phyloP scores from a whole-genome alignment of 228 moss, liverwort and hornwort species.

The Sphagnum fallax region DNA sequence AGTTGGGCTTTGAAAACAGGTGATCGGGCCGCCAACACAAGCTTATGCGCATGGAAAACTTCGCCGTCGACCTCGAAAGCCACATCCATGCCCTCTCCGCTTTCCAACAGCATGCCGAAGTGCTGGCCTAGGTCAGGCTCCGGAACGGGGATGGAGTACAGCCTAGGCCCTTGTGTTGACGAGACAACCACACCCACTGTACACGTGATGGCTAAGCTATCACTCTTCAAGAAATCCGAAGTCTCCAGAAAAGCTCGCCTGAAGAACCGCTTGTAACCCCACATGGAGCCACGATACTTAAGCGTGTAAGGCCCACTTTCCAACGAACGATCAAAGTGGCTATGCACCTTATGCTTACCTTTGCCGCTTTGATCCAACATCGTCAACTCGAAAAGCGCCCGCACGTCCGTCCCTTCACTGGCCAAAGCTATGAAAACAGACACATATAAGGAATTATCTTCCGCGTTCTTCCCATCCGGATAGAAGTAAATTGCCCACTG shows the following conservation, averaged over 20 bases:
- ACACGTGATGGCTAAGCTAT: slow-evolving; percentile 10
- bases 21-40: neutral
- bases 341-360: slow-evolving; percentile 12
- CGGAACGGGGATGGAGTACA: neutral
- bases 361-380: slow-evolving; percentile 17
- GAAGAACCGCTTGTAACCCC: slow-evolving; percentile 17
- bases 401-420: neutral
- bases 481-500: neutral
- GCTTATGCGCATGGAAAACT: neutral
- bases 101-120: neutral
- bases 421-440: neutral
- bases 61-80: neutral
- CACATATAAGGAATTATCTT: neutral
- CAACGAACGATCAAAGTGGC: slow-evolving; percentile 12
- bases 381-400: neutral
- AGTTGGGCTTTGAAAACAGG: neutral
- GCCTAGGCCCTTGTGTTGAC: slow-evolving; percentile 6
- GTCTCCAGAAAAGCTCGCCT: slow-evolving; percentile 10
- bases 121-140: neutral
- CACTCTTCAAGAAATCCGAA: slow-evolving; percentile 13
- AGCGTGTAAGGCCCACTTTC: slow-evolving; percentile 9
- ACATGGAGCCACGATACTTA: slow-evolving; percentile 13
- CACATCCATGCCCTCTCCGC: neutral
- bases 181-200: slow-evolving; percentile 18
- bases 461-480: neutral